phyloP scores from a whole-genome alignment of 2,329 filamentous ascomycete species.

The Septoria linicola region DNA sequence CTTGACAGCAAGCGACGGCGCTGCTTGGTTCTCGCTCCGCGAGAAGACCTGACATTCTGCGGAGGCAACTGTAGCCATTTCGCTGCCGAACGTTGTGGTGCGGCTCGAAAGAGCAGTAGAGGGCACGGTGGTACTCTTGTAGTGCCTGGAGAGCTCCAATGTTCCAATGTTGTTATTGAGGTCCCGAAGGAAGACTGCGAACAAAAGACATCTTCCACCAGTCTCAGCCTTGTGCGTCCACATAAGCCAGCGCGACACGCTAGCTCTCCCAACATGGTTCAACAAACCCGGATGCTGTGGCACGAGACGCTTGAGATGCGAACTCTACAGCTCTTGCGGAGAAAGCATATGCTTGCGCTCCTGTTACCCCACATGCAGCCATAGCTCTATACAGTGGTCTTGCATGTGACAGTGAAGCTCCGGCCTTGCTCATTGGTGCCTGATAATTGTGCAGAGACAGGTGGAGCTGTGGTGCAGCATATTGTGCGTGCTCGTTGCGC shows the following conservation, averaged over 20 bases:
- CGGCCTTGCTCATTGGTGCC: not conserved
- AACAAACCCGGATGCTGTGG: not conserved
- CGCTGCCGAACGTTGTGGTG: no score
- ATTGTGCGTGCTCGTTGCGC: not conserved
- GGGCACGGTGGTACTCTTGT: no score
- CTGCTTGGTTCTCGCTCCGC: not conserved
- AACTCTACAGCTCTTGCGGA: slow-evolving; percentile 5
- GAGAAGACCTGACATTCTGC: no score
- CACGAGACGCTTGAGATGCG: not conserved
- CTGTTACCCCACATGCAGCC: not conserved
- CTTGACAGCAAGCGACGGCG: not conserved
- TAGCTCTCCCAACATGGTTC: not conserved
- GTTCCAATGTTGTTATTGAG: no score
- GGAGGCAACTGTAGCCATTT: no score
- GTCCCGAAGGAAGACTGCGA: no score
- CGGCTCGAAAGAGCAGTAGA: no score
- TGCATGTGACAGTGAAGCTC: slow-evolving; percentile 9
- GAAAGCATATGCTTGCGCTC: not conserved
- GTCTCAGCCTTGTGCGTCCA: no score
- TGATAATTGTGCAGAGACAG: not conserved
- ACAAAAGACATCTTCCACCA: no score
- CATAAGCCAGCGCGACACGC: no score
- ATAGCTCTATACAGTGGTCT: not conserved
- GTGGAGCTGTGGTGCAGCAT: slow-evolving; percentile 1
- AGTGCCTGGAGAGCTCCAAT: no score